Evolutionary conservation across 306 rosid genomes (phyloP).

Genomic region (Quillaja saponaria): DNA sequence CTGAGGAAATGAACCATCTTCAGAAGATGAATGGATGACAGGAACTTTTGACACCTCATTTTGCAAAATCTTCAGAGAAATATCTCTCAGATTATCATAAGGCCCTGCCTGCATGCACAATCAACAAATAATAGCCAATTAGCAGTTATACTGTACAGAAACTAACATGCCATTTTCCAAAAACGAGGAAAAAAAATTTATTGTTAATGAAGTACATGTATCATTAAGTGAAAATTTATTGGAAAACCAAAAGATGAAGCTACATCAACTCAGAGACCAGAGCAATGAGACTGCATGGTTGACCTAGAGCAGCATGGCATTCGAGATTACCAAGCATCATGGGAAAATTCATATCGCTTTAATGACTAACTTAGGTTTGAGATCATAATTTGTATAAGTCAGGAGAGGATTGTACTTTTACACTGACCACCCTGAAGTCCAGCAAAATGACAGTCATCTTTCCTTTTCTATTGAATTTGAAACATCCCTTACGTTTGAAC

Average conservation of each 20-base stretch:
- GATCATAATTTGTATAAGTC: slow-evolving; percentile 4
- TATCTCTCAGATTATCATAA: slow-evolving; percentile 78
- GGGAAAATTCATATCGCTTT: slow-evolving; percentile 13
- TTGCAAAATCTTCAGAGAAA: slow-evolving; percentile 79
- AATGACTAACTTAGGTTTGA: slow-evolving; percentile 3
- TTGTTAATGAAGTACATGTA: slow-evolving; percentile 7
- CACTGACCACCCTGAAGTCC: slow-evolving; percentile 2
- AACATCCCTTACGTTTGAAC: slow-evolving; percentile 1
- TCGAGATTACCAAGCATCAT: slow-evolving; percentile 8
- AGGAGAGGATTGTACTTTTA: not conserved
- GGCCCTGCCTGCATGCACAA: slow-evolving; percentile 85
- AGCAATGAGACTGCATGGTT: slow-evolving; percentile 1
- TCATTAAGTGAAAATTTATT: slow-evolving; percentile 18
- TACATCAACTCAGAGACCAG: slow-evolving; percentile 16
- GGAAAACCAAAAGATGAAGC: slow-evolving; percentile 11
- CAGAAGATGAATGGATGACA: slow-evolving; percentile 70
- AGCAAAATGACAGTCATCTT: slow-evolving; percentile 23
- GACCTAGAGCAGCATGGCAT: slow-evolving; percentile 4
- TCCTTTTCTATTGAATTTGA: slow-evolving; percentile 16
- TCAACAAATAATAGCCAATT: slow-evolving; percentile 20
- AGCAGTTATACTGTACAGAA: not conserved
- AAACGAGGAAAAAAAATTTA: slow-evolving; percentile 14
- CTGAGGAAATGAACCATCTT: slow-evolving; percentile 90
- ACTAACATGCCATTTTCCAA: slow-evolving; percentile 7
- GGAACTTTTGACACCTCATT: slow-evolving; percentile 91